phyloP scores from a whole-genome alignment of 2,329 filamentous ascomycete species.

The Talaromyces sp. region DNA sequence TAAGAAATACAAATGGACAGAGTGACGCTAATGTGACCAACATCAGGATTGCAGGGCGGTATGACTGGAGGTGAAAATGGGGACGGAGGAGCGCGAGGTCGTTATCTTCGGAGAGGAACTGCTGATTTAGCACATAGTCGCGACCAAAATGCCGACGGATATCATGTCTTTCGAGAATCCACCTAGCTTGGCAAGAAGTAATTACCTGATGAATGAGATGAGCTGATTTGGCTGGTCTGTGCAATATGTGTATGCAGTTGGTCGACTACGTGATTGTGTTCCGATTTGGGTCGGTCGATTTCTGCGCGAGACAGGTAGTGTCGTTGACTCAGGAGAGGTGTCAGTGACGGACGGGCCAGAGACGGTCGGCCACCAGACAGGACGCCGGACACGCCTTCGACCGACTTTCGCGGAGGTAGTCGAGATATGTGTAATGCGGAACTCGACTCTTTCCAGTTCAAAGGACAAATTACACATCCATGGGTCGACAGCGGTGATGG shows the following conservation, averaged over 20 bases:
- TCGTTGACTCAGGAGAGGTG: slow-evolving; percentile 12
- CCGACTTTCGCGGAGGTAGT: slow-evolving; percentile 6
- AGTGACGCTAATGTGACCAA: slow-evolving; percentile 7
- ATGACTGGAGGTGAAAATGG: background rate
- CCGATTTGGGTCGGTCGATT: background rate
- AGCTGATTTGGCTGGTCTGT: background rate
- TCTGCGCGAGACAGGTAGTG: slow-evolving; percentile 6
- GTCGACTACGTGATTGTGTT: background rate
- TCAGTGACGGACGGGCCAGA: slow-evolving; percentile 13
- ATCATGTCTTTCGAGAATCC: background rate
- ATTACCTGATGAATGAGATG: slow-evolving; percentile 1
- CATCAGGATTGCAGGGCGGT: slow-evolving; percentile 7
- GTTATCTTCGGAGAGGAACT: slow-evolving; percentile 4
- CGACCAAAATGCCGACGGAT: background rate
- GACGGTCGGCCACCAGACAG: slow-evolving; percentile 19
- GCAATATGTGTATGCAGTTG: slow-evolving; percentile 1
- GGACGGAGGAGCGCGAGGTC: background rate
- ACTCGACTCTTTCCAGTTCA: background rate
- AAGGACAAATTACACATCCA: slow-evolving; percentile 12
- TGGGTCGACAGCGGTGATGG: slow-evolving; percentile 11
- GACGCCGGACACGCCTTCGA: slow-evolving; percentile 19
- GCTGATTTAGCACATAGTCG: slow-evolving; percentile 4
- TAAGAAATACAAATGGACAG: background rate
- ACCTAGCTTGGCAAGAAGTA: background rate
- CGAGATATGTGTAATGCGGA: background rate